phyloP scores from a whole-genome alignment of 2,329 filamentous ascomycete species.

The Cordyceps militaris region DNA sequence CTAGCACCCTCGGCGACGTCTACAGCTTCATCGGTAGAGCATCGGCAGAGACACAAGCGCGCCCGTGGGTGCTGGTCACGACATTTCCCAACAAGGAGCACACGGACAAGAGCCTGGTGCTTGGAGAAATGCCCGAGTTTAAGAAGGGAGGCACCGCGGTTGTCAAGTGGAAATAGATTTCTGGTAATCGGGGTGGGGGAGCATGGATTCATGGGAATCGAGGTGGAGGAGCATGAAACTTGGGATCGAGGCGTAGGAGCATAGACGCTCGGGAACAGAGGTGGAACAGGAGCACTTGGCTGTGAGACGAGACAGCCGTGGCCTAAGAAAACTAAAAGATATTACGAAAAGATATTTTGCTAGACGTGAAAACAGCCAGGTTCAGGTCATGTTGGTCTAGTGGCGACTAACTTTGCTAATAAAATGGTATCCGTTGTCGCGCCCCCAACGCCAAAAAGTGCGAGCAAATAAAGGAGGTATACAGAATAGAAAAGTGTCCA shows the following conservation, averaged over 20 bases:
- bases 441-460: constrained; percentile 7
- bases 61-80: constrained; percentile 70
- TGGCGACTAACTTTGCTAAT: neutral
- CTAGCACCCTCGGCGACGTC: constrained; percentile 68
- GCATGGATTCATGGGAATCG: too few relatives aligned
- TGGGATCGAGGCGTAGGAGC: too few relatives aligned
- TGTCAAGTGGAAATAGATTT: constrained; percentile 48
- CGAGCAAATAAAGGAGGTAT: neutral
- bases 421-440: constrained; percentile 8
- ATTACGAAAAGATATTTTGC: neutral
- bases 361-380: neutral
- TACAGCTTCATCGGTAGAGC: constrained; percentile 68
- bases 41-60: constrained; percentile 45
- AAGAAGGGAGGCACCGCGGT: constrained; percentile 59
- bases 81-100: constrained; percentile 81
- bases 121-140: constrained; percentile 57
- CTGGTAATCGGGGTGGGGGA: too few relatives aligned
- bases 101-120: constrained; percentile 53
- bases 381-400: neutral
- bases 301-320: neutral
- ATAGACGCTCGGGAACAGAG: too few relatives aligned
- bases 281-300: neutral
- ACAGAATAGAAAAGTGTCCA: neutral
- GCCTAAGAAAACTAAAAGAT: neutral
- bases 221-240: too few relatives aligned